A percentile compares a stretch with the other conserved stretches of the same genome.
These are phyloP conservation scores for Podila epigama DNA, from an alignment of 192 early-diverging fungal genomes.

Conservation along the genomic window DNA sequence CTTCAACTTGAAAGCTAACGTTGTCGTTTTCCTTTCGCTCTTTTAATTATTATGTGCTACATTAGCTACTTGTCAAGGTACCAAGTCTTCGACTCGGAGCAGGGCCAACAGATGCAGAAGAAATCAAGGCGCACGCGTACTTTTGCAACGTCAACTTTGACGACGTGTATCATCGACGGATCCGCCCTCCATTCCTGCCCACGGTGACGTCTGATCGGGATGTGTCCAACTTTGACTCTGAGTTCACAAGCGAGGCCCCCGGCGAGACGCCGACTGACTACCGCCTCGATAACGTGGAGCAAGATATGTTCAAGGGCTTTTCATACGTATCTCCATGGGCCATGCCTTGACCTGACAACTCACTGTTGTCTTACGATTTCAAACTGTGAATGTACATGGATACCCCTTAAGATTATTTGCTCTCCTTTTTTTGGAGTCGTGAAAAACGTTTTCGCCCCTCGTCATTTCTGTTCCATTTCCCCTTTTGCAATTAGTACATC, in stretches of 20 bases:
- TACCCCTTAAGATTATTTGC: too few relatives aligned
- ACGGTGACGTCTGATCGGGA: conserved; percentile 61
- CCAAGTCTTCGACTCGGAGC: conserved; percentile 73
- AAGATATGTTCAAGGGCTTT: conserved; percentile 47
- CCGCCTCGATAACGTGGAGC: conserved; percentile 32
- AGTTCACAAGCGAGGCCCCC: conserved; percentile 60
- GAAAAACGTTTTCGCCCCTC: too few relatives aligned
- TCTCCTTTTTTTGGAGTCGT: too few relatives aligned
- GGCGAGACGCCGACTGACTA: conserved; percentile 47
- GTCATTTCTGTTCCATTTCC: too few relatives aligned
- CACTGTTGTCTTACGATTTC: too few relatives aligned
- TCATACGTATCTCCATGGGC: conserved; percentile 43
- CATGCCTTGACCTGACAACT: conserved; percentile 3
- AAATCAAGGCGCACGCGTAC: conserved; percentile 80
- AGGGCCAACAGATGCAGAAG: conserved; percentile 60
- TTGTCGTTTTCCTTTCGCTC: not conserved
- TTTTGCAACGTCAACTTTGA: conserved; percentile 84
- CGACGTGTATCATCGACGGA: conserved; percentile 70
- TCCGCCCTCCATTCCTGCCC: conserved; percentile 76
- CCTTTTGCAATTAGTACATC: too few relatives aligned
- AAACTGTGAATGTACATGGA: too few relatives aligned
- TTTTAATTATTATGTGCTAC: not conserved
- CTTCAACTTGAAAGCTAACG: not conserved
- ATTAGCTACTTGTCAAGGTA: conserved; percentile 57
- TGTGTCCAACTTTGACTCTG: conserved; percentile 65